Percentiles rank a stretch among this genome's conserved stretches.
Evolutionary conservation across 495 filamentous ascomycete genomes (phyloP).

Genomic region (Penicillium canariense): DNA sequence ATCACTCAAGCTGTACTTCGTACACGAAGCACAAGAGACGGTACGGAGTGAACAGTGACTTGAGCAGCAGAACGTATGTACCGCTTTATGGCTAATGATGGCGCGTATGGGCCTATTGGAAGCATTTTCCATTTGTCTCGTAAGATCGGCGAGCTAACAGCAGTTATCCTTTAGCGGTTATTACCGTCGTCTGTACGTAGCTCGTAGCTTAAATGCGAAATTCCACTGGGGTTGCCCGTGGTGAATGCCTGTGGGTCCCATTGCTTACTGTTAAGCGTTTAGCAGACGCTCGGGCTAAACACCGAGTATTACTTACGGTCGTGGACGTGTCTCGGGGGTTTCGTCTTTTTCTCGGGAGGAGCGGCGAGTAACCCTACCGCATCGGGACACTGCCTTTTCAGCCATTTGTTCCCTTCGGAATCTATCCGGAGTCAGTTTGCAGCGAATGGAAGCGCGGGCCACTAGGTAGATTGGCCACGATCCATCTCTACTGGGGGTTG

Average conservation of each 20-base stretch:
- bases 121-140: too few species aligned
- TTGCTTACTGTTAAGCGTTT: too few species aligned
- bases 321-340: constrained; percentile 8
- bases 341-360: not conserved
- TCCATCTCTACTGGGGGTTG: not conserved
- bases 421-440: not conserved
- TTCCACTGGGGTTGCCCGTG: not conserved
- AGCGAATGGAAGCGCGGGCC: not conserved
- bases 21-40: too few species aligned
- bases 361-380: constrained; percentile 5
- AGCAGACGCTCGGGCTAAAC: not conserved
- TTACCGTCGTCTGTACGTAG: not conserved
- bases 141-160: too few species aligned
- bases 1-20: too few species aligned
- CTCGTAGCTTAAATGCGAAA: not conserved
- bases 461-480: not conserved
- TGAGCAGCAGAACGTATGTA: too few species aligned
- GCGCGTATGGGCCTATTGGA: too few species aligned
- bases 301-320: not conserved
- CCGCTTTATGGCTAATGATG: too few species aligned
- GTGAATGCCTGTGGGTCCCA: not conserved
- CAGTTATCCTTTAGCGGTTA: too few species aligned
- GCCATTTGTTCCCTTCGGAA: not conserved
- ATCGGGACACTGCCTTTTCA: too few species aligned
- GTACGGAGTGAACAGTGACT: too few species aligned